Conservation (phyloP, 805 yeast genomes). For the Saturnispora besseyi region DNA sequence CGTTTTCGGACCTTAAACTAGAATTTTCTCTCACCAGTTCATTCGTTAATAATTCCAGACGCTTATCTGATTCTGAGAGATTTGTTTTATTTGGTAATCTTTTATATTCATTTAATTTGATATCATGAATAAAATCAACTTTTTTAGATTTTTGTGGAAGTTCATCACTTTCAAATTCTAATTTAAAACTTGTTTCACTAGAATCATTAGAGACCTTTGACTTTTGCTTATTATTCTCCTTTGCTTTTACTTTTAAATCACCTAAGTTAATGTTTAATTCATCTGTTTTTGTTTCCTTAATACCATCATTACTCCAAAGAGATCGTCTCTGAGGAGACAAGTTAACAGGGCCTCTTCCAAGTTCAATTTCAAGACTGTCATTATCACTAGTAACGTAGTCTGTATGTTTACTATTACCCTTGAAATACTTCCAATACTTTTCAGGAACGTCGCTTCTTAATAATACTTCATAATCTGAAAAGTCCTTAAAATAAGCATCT, state of each 20-base stretch:
- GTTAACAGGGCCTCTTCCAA: slow-evolving; percentile 17
- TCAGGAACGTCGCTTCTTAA: slow-evolving; percentile 24
- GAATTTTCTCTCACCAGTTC: slow-evolving; percentile 1
- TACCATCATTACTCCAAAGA: slow-evolving; percentile 12
- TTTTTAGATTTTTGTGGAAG: not conserved
- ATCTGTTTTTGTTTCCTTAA: slow-evolving; percentile 21
- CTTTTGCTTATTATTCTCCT: slow-evolving; percentile 2
- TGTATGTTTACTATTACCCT: not conserved
- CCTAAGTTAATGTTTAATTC: slow-evolving; percentile 18
- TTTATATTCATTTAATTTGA: slow-evolving; percentile 4
- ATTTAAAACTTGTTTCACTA: not conserved
- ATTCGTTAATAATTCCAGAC: slow-evolving; percentile 8
- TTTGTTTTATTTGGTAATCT: slow-evolving; percentile 3
- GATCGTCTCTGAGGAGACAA: slow-evolving; percentile 9
- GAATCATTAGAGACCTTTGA: not conserved
- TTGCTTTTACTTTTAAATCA: slow-evolving; percentile 7
- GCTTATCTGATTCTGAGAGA: slow-evolving; percentile 11
- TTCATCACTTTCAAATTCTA: slow-evolving; percentile 2
- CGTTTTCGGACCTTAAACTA: slow-evolving; percentile 5
- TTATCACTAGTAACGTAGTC: slow-evolving; percentile 2
- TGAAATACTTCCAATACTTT: slow-evolving; percentile 21
- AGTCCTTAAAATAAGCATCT: slow-evolving; percentile 17
- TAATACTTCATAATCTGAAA: slow-evolving; percentile 24
- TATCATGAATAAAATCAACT: slow-evolving; percentile 1
- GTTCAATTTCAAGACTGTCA: slow-evolving; percentile 18